Conservation (phyloP, 352 stramenopile species). For the Plasmopara viticola region DNA sequence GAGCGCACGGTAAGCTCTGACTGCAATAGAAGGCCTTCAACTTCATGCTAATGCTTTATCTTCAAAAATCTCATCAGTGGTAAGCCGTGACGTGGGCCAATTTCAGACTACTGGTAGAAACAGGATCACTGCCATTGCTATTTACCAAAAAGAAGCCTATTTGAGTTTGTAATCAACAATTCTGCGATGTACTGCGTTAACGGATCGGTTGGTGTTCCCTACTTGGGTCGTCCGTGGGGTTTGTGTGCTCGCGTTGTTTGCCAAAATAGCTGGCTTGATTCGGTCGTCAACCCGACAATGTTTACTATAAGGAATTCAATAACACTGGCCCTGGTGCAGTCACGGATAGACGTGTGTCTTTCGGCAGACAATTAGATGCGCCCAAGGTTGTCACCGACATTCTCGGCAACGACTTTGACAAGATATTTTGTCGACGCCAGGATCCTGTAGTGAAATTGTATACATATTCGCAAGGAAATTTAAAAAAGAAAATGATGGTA, state of each 20-base stretch:
- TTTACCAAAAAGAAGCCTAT: too few relatives aligned
- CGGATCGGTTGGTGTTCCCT: too few relatives aligned
- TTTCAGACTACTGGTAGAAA: slow-evolving; percentile 20
- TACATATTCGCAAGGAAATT: too few relatives aligned
- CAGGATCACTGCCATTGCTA: slow-evolving; percentile 19
- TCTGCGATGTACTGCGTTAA: too few relatives aligned
- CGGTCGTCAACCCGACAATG: slow-evolving; percentile 7
- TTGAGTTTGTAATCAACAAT: too few relatives aligned
- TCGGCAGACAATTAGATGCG: slow-evolving; percentile 3
- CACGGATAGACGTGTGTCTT: neutral
- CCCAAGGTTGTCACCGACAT: slow-evolving; percentile 2
- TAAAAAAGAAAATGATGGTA: too few relatives aligned
- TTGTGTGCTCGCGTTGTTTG: slow-evolving; percentile 8
- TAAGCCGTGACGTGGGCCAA: slow-evolving; percentile 15
- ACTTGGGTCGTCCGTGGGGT: slow-evolving; percentile 8
- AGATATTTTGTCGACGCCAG: neutral
- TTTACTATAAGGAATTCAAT: slow-evolving; percentile 8
- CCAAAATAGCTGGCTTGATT: slow-evolving; percentile 10
- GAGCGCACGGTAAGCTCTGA: slow-evolving; percentile 18
- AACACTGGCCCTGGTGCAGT: slow-evolving; percentile 3
- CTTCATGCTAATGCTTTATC: slow-evolving; percentile 20
- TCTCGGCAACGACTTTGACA: slow-evolving; percentile 1
- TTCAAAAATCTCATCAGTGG: slow-evolving; percentile 26
- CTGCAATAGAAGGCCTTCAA: slow-evolving; percentile 17
- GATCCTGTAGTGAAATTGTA: too few relatives aligned